Evolutionary conservation across 192 early-diverging fungal species (phyloP).

Genomic region (Fimicolochytrium jonesii): DNA sequence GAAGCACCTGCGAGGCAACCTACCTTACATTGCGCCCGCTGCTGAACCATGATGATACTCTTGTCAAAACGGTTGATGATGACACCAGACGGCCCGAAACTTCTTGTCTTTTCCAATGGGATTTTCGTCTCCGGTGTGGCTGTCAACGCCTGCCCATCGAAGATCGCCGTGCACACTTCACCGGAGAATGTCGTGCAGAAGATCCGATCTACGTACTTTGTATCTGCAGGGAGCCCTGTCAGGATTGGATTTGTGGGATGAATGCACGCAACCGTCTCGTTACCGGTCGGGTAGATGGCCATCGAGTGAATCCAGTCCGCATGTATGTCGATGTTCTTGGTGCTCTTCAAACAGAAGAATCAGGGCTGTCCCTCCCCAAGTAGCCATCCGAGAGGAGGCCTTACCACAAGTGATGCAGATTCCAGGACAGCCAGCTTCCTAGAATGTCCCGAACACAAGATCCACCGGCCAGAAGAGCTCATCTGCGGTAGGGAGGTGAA

Average conservation of each 20-base stretch:
- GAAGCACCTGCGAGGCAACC: no score
- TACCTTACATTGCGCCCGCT: not conserved
- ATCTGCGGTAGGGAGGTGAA: slow-evolving; percentile 12
- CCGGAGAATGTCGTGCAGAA: slow-evolving; percentile 9
- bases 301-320: slow-evolving; percentile 30
- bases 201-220: slow-evolving; percentile 26
- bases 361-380: no score
- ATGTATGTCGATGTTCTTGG: no score
- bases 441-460: slow-evolving; percentile 30
- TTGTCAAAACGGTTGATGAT: slow-evolving; percentile 26
- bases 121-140: not conserved
- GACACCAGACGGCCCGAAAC: not conserved
- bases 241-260: no score
- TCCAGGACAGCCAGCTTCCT: slow-evolving; percentile 24
- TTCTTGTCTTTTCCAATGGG: not conserved
- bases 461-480: slow-evolving; percentile 29
- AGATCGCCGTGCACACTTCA: not conserved
- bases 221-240: slow-evolving; percentile 10
- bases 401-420: slow-evolving; percentile 27
- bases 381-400: no score
- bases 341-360: no score
- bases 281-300: slow-evolving; percentile 30
- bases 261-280: no score
- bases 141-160: slow-evolving; percentile 7
- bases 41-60: not conserved